Evolutionary conservation across 2,329 filamentous ascomycete species (phyloP).

Genomic region (Drechmeria coniospora): DNA sequence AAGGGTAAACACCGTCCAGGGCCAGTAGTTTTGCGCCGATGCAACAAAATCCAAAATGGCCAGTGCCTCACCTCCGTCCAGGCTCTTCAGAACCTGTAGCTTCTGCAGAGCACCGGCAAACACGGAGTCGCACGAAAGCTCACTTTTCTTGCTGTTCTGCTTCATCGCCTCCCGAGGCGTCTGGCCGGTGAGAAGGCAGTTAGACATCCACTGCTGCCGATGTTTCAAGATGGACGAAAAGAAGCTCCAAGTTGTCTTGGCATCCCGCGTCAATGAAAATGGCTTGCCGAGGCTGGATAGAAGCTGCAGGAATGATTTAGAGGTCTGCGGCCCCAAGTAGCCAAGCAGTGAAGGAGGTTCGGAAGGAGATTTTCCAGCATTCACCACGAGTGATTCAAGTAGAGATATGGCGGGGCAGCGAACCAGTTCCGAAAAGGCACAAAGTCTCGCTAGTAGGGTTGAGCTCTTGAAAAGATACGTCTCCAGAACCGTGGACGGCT

Average conservation of each 20-base stretch:
- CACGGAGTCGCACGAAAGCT: constrained; percentile 43
- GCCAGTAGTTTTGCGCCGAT: constrained; percentile 85
- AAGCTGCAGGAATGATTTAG: constrained; percentile 69
- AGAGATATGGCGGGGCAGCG: constrained; percentile 51
- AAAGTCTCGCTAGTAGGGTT: constrained; percentile 61
- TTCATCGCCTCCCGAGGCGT: constrained; percentile 64
- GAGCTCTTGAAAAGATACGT: constrained; percentile 68
- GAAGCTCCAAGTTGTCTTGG: constrained; percentile 65
- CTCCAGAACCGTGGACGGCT: constrained; percentile 52
- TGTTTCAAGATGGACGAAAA: constrained; percentile 76
- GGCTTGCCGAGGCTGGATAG: constrained; percentile 66
- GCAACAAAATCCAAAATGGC: constrained; percentile 77
- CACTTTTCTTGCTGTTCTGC: constrained; percentile 33
- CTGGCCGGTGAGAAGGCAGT: constrained; percentile 78
- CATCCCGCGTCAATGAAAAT: constrained; percentile 47
- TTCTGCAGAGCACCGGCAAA: constrained; percentile 59
- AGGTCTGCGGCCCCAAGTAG: constrained; percentile 67
- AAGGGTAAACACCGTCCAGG: constrained; percentile 76
- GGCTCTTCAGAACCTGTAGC: constrained; percentile 47
- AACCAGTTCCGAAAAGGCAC: constrained; percentile 52
- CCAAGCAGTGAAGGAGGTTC: constrained; percentile 91
- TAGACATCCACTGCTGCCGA: constrained; percentile 90
- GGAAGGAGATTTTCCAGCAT: constrained; percentile 45
- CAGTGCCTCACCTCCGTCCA: constrained; percentile 51
- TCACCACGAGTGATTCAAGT: constrained; percentile 57